Evolutionary conservation across 345 rosid species (phyloP), one percentile per base, ranked within the genome.

Genomic region (Barbarea vulgaris): DNA sequence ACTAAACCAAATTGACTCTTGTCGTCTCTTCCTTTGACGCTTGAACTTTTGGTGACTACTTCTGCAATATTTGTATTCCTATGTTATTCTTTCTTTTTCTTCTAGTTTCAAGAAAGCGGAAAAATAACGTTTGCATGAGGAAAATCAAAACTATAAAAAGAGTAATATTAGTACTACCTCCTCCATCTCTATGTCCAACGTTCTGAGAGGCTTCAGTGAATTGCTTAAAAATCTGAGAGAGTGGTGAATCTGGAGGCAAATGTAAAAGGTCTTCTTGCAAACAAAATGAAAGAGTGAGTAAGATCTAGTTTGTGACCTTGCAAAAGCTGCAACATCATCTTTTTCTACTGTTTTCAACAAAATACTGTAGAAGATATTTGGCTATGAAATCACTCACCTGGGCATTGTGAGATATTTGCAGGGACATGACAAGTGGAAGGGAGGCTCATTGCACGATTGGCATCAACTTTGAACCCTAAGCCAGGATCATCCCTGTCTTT

Each of bases 401-500:
- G 73, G 72, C 85, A 82, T 15, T 80, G 68, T 13, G 85, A 76
- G 42, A 67, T 77, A 55, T 80, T 82, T 44, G 69, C 72, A 33
- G 81, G 80, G 28, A 79, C 82, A 41, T 76, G 81, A 62, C 81
- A 76, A 42, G 74, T 34, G 17, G 79, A 67, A 37, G 80, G 86
- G 21, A 85, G 81, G 69, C 71, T 64, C 76, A 81, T 58, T 11
- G 88, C 86, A 5, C 74, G 81, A 44, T 79, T 78, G 17, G 81
- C 84, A 73, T 83, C 84, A 60, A 85, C 73, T 60, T 75, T 81
- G 72, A 81, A 66, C 64, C 84, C 84, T 56, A 81, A 73, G 17
- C 65, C 63, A 9, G 81, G 84, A 47, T 81, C 84, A 64, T 82
- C 79, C 37, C 79, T 51, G 59, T 82, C 86, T 18, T 72, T 74